Conservation (phyloP, 176 grass and related monocot species). For the Cymbopogon citratus region DNA sequence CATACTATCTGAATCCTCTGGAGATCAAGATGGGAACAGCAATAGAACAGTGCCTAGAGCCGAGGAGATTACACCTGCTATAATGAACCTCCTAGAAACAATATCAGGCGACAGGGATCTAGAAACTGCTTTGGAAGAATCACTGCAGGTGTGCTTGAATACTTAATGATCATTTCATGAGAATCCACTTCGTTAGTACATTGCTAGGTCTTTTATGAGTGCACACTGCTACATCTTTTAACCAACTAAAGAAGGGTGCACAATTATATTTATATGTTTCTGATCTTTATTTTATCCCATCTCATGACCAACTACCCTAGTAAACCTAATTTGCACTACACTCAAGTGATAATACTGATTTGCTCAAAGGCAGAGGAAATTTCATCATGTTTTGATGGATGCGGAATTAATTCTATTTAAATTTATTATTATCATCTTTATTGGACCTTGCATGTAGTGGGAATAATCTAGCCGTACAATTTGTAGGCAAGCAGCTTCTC, state of each 20-base stretch:
- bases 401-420: neutral
- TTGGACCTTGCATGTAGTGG: neutral
- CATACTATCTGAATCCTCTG: conserved; percentile 60
- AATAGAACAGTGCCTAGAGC: conserved; percentile 5
- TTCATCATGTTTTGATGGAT: conserved; percentile 3
- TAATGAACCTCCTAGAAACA: conserved; percentile 51
- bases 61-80: conserved; percentile 26
- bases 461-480: neutral
- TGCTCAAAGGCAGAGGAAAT: neutral
- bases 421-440: neutral
- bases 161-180: neutral
- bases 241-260: neutral
- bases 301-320: neutral
- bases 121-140: conserved; percentile 70
- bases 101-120: conserved; percentile 45
- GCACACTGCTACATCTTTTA: neutral
- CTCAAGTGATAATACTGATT: neutral
- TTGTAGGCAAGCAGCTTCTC: neutral
- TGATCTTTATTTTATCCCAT: neutral
- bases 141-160: conserved; percentile 43
- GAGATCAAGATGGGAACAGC: conserved; percentile 35
- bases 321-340: neutral
- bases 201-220: neutral
- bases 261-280: neutral
- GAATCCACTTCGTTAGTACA: neutral